Percentiles rank a stretch among this genome's conserved stretches.
Conservation (phyloP, 805 yeast genomes). For the Monosporozyma servazzii region DNA sequence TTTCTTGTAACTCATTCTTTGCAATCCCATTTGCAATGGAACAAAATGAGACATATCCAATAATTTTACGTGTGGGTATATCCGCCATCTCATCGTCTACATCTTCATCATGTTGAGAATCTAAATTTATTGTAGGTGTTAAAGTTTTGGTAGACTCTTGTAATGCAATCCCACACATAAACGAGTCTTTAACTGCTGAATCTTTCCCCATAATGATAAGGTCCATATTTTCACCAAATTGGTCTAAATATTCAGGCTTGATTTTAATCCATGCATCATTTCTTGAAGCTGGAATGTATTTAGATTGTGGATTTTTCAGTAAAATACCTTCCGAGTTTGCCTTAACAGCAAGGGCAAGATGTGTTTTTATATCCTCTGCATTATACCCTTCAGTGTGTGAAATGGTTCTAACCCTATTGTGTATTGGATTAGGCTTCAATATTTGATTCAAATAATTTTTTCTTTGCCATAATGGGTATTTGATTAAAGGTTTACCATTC, state of each 20-base stretch:
- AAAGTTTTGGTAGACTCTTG: constrained; percentile 15
- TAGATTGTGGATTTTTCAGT: constrained; percentile 52
- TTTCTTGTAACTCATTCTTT: constrained; percentile 46
- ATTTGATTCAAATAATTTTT: constrained; percentile 41
- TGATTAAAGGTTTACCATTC: constrained; percentile 57
- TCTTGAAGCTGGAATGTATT: constrained; percentile 54
- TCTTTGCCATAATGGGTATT: constrained; percentile 45
- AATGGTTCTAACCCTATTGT: constrained; percentile 42
- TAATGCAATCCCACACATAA: constrained; percentile 61
- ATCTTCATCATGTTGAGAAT: constrained; percentile 4
- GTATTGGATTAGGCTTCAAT: constrained; percentile 32
- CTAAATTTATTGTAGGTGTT: constrained; percentile 13
- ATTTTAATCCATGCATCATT: constrained; percentile 73
- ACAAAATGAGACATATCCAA: constrained; percentile 56
- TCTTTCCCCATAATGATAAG: constrained; percentile 69
- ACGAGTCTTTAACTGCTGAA: constrained; percentile 59
- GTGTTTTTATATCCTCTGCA: constrained; percentile 44
- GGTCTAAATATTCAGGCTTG: constrained; percentile 82
- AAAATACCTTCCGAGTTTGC: constrained; percentile 75
- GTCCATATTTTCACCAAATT: constrained; percentile 82
- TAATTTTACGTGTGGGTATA: constrained; percentile 7
- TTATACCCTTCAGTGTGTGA: constrained; percentile 33
- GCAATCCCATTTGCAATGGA: constrained; percentile 80
- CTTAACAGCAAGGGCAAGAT: constrained; percentile 50
- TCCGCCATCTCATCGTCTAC: constrained; percentile 8